These are phyloP conservation scores for Pythium coloratum DNA, from an alignment of 352 stramenopile genomes.

Conservation along the genomic window DNA sequence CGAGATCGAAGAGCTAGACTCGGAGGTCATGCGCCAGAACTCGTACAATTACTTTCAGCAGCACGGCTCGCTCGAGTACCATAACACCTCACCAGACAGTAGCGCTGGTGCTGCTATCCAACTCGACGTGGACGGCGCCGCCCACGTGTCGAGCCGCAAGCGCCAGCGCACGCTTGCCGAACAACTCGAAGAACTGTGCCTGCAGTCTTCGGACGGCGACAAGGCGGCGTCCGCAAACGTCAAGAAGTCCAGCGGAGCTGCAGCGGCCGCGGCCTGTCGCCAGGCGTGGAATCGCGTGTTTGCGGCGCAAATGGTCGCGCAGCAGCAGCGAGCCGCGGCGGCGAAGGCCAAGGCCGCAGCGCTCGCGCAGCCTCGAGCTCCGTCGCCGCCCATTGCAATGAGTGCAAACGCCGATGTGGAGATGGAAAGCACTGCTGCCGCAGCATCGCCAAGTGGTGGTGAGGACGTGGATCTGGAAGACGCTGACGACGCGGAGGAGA, in stretches of 20 bases:
- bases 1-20: constrained; percentile 71
- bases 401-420: constrained; percentile 19
- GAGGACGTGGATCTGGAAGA: constrained; percentile 27
- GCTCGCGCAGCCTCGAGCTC: neutral
- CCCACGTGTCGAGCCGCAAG: constrained; percentile 33
- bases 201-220: constrained; percentile 17
- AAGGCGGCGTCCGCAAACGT: neutral
- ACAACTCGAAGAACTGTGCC: constrained; percentile 54
- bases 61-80: constrained; percentile 15
- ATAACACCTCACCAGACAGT: neutral
- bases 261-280: constrained; percentile 18
- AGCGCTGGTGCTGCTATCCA: neutral
- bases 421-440: constrained; percentile 10
- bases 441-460: constrained; percentile 3
- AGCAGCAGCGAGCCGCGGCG: constrained; percentile 15
- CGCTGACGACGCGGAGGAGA: constrained; percentile 17
- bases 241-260: constrained; percentile 4
- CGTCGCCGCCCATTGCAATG: neutral
- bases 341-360: constrained; percentile 5
- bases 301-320: constrained; percentile 18
- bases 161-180: constrained; percentile 65
- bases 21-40: constrained; percentile 65
- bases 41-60: constrained; percentile 75
- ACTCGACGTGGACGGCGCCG: neutral
- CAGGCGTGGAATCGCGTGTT: constrained; percentile 25